These are phyloP conservation scores for Hyaloscypha finlandica DNA, from an alignment of 495 filamentous ascomycete genomes.

Conservation along the genomic window DNA sequence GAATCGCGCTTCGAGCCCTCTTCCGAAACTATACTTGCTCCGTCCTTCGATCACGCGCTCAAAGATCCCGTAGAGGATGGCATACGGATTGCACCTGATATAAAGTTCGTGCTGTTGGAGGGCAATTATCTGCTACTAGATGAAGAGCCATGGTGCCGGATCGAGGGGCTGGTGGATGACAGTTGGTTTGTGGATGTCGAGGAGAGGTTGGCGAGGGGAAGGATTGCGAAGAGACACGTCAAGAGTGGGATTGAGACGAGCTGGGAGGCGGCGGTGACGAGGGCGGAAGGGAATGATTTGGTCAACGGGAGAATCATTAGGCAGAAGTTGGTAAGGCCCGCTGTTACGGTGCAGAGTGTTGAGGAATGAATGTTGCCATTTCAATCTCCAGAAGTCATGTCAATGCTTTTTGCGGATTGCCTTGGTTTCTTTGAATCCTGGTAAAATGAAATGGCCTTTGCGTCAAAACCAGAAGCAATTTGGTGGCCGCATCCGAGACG, in stretches of 20 bases:
- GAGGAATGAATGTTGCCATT: background rate
- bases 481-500: no score
- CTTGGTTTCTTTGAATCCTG: no score
- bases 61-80: slow-evolving; percentile 45
- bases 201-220: slow-evolving; percentile 35
- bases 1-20: slow-evolving; percentile 17
- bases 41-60: slow-evolving; percentile 42
- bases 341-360: background rate
- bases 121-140: slow-evolving; percentile 38
- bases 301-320: slow-evolving; percentile 30
- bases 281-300: slow-evolving; percentile 46
- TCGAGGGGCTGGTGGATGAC: slow-evolving; percentile 25
- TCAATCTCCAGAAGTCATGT: no score
- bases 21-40: slow-evolving; percentile 32
- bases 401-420: no score
- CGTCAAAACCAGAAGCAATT: no score
- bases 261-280: slow-evolving; percentile 40
- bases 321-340: background rate
- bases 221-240: slow-evolving; percentile 43
- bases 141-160: slow-evolving; percentile 30
- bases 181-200: slow-evolving; percentile 43
- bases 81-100: slow-evolving; percentile 37
- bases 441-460: no score
- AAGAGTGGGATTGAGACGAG: slow-evolving; percentile 44
- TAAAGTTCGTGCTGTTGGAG: slow-evolving; percentile 42